A percentile compares a stretch with the other conserved stretches of the same genome.
Conservation (phyloP, 2,329 filamentous ascomycete species). For the Aspergillus sp. region DNA sequence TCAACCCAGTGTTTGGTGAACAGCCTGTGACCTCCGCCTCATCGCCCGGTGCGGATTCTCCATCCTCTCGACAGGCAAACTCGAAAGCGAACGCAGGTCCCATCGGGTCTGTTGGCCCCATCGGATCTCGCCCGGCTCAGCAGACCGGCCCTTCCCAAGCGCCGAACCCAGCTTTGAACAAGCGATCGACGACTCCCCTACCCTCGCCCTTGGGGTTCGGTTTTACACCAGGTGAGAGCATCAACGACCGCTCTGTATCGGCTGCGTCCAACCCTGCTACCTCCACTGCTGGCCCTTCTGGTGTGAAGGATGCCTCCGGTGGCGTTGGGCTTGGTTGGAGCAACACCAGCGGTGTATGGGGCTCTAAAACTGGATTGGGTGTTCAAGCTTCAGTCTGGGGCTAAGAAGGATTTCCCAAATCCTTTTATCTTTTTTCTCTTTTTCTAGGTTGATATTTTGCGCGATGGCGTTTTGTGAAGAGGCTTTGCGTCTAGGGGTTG, state of each 20-base stretch:
- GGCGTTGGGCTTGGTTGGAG: slow-evolving; percentile 67
- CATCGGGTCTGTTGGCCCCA: slow-evolving; percentile 75
- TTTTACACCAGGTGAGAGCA: slow-evolving; percentile 57
- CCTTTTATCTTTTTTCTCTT: slow-evolving; percentile 5
- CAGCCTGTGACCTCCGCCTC: slow-evolving; percentile 79
- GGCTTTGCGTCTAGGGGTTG: slow-evolving; percentile 24
- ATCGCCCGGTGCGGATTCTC: slow-evolving; percentile 72
- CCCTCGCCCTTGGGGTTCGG: slow-evolving; percentile 83
- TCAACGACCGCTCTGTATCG: slow-evolving; percentile 57
- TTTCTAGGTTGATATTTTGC: slow-evolving; percentile 20
- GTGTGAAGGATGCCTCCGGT: slow-evolving; percentile 43
- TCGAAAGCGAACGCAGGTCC: slow-evolving; percentile 53
- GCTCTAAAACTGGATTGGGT: slow-evolving; percentile 75
- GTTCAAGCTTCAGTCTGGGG: slow-evolving; percentile 95
- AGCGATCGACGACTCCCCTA: slow-evolving; percentile 84
- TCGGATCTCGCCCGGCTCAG: slow-evolving; percentile 80
- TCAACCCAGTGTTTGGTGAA: slow-evolving; percentile 55
- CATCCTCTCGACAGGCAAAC: slow-evolving; percentile 66
- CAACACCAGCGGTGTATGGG: slow-evolving; percentile 79
- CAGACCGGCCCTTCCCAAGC: slow-evolving; percentile 49
- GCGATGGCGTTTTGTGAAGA: slow-evolving; percentile 31
- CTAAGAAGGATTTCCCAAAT: slow-evolving; percentile 46
- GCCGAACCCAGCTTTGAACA: slow-evolving; percentile 64
- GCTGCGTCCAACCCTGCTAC: slow-evolving; percentile 59
- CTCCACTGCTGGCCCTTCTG: slow-evolving; percentile 40